These are phyloP conservation scores for Xerocomus potaroensis DNA, from an alignment of 768 basidiomycete genomes.

Conservation along the genomic window DNA sequence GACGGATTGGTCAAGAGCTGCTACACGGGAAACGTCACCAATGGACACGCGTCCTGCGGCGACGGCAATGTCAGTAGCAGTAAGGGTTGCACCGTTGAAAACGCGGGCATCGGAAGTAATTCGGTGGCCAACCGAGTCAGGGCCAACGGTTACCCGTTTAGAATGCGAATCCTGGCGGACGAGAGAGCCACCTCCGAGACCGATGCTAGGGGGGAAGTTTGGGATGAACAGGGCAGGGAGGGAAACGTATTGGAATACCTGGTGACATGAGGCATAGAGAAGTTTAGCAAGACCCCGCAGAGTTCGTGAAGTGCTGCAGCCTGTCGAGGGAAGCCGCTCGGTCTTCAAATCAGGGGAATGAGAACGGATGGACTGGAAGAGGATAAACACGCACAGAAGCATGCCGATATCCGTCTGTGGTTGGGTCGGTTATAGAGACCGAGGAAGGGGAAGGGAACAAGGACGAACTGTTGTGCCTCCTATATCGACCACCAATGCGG, in stretches of 20 bases:
- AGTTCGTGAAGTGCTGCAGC: slow-evolving; percentile 61
- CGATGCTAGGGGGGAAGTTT: slow-evolving; percentile 38
- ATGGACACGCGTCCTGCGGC: slow-evolving; percentile 33
- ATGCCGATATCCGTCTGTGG: slow-evolving; percentile 55
- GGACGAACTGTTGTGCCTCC: slow-evolving; percentile 53
- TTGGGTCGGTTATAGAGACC: slow-evolving; percentile 10
- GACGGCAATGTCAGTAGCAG: slow-evolving; percentile 59
- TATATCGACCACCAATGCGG: slow-evolving; percentile 55
- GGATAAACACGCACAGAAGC: slow-evolving; percentile 34
- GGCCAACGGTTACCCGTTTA: slow-evolving; percentile 50
- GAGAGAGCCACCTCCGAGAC: slow-evolving; percentile 61
- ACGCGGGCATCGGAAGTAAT: slow-evolving; percentile 46
- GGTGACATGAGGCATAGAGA: slow-evolving; percentile 54
- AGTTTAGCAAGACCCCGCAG: slow-evolving; percentile 57
- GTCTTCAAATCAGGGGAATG: slow-evolving; percentile 21
- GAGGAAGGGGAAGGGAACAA: slow-evolving; percentile 4
- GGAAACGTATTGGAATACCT: slow-evolving; percentile 22
- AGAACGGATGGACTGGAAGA: slow-evolving; percentile 4
- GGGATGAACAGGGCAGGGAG: background rate
- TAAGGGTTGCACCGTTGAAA: slow-evolving; percentile 54
- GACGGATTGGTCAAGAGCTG: slow-evolving; percentile 20
- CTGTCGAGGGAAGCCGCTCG: slow-evolving; percentile 58
- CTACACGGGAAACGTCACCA: slow-evolving; percentile 25
- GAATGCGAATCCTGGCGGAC: slow-evolving; percentile 34
- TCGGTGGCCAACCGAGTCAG: slow-evolving; percentile 60